A percentile compares a stretch with the other conserved stretches of the same genome.
Conservation (phyloP, 108 stramenopile species). For the Fragilaria radians region DNA sequence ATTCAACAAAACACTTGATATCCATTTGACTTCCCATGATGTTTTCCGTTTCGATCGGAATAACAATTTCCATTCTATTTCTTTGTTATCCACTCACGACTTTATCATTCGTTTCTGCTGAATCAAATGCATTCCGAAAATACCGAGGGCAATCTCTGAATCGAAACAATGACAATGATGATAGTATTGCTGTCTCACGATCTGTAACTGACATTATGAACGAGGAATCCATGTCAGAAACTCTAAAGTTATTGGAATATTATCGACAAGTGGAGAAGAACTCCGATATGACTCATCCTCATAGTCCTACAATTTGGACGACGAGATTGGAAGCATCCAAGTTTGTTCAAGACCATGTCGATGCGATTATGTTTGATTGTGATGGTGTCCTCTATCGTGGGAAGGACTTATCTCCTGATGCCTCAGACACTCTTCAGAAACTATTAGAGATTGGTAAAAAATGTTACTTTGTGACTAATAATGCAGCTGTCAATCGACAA, state of each 20-base stretch:
- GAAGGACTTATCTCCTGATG: slow-evolving; percentile 47
- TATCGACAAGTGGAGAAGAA: background rate
- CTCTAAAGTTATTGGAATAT: background rate
- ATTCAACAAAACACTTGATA: no score
- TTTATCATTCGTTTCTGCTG: no score
- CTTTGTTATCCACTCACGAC: no score
- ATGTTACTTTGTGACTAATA: slow-evolving; percentile 81
- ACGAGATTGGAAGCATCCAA: slow-evolving; percentile 18
- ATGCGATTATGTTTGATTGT: slow-evolving; percentile 77
- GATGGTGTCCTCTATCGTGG: slow-evolving; percentile 85
- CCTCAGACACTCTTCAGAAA: slow-evolving; percentile 39
- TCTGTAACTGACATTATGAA: background rate
- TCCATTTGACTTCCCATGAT: no score
- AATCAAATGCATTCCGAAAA: no score
- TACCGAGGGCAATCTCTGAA: no score
- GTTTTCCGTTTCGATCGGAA: no score
- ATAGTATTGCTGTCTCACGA: no score
- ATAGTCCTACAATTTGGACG: slow-evolving; percentile 24
- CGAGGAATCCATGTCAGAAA: background rate
- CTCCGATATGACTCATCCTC: no score
- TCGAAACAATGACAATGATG: no score
- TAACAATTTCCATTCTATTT: no score
- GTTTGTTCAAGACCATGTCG: slow-evolving; percentile 33
- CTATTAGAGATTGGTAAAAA: slow-evolving; percentile 42
- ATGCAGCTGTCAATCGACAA: slow-evolving; percentile 58